Evolutionary conservation across 177 flowering plant species (phyloP), one percentile per base, ranked within the genome.

Genomic region (Vitis hybrid): DNA sequence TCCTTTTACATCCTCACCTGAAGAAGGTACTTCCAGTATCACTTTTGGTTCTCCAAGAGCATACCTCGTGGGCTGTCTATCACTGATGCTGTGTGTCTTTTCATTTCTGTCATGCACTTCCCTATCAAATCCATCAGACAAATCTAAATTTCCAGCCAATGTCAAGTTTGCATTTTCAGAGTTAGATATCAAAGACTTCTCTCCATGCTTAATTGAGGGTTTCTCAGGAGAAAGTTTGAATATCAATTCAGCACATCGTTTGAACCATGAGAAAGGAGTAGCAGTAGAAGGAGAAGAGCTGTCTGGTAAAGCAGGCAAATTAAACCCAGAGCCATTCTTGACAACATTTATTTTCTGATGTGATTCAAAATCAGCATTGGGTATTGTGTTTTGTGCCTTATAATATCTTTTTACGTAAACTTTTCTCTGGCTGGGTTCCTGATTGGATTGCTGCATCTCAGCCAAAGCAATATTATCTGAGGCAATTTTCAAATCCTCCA

Each of bases 221-320:
- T 73, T 83, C 26, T 83, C 89, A 63, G 83, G 81, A 54, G 90
- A 75, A 69, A 51, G 62, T 72, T 76, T 88, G 73, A 89, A 89
- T 58, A 91, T 67, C 71, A 84, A 51, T 13, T 88, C 83, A 69
- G 91, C 79, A 73, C 90, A 92, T 6, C 88, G 80, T 75, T 80
- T 88, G 60, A 94, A 64, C 97, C 97, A 94, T 50, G 91, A 87
- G 62, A 87, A 69, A 70, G 84, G 89, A 76, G 86, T 69, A 70
- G 84, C 55, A 50, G 69, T 74, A 54, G 81, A 78, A 70, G 84
- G 74, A 70, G 89, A 77, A 51, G 71, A 62, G 69, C 66, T 66
- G 63, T 68, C 72, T 32, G 75, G 74, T 65, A 74, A 52, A 26
- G 63, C n/a, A 62, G 82, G 77, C 51, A 76, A 64, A 32, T 74